Conservation (phyloP, 371 early-diverging fungal genomes). For the Saksenaea oblongispora region DNA sequence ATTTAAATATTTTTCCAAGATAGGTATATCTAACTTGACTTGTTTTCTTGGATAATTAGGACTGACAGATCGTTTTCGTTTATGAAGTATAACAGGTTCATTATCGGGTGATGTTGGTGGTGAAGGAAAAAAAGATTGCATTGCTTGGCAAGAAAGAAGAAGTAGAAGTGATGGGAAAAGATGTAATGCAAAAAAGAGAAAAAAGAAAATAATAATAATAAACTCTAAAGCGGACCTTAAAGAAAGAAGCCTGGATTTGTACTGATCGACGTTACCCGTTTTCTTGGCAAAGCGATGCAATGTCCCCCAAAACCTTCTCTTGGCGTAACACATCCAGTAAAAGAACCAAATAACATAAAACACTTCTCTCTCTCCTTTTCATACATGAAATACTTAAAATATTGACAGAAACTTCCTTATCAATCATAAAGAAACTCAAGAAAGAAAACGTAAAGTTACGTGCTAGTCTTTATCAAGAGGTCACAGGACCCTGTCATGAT, state of each 20-base stretch:
- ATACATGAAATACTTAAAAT: no score
- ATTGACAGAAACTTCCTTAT: no score
- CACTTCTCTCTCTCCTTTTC: no score
- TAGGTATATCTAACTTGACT: conserved; percentile 14
- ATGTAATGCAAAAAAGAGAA: neutral
- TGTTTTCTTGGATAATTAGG: conserved; percentile 17
- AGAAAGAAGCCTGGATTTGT: neutral
- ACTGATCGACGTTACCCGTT: conserved; percentile 5
- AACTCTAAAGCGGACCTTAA: neutral
- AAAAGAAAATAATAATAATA: neutral
- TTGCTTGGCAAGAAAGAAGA: conserved; percentile 11
- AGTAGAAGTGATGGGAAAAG: neutral
- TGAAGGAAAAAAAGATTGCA: conserved; percentile 16
- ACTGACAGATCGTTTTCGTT: conserved; percentile 34
- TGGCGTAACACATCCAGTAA: neutral
- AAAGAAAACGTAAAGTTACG: no score
- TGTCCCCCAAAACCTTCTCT: neutral
- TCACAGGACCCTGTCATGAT: no score
- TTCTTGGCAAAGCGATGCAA: conserved; percentile 3
- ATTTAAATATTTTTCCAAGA: conserved; percentile 22
- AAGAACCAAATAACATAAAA: no score
- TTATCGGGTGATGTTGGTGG: conserved; percentile 32
- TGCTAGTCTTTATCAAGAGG: no score
- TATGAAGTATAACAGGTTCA: conserved; percentile 2
- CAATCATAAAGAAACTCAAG: no score